These are phyloP conservation scores for Leucocoprinus leucothites DNA, from an alignment of 768 basidiomycete genomes.

Conservation along the genomic window DNA sequence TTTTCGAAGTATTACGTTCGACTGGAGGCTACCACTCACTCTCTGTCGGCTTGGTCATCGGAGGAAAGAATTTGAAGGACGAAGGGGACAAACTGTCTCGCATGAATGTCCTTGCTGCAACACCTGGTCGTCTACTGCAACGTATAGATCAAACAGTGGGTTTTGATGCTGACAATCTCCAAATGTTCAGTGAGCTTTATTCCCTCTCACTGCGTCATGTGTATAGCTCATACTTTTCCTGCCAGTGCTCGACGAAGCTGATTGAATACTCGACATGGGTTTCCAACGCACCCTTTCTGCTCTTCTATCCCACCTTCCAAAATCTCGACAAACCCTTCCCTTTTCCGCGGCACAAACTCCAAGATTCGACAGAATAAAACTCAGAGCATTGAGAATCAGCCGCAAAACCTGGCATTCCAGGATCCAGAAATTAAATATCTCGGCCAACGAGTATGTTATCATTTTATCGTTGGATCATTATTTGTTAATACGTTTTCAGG, in stretches of 20 bases:
- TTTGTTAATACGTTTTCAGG: constrained; percentile 41
- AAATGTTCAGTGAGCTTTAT: constrained; percentile 63
- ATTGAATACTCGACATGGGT: constrained; percentile 95
- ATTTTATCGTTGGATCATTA: not conserved
- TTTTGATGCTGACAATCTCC: constrained; percentile 87
- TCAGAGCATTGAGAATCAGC: constrained; percentile 76
- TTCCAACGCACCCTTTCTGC: constrained; percentile 88
- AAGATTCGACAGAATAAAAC: constrained; percentile 89
- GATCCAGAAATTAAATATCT: constrained; percentile 97
- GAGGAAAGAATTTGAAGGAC: constrained; percentile 93
- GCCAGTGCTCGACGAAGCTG: constrained; percentile 95
- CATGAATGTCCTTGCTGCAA: constrained; percentile 99
- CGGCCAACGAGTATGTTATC: constrained; percentile 74
- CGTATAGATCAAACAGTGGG: constrained; percentile 99
- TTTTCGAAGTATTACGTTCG: constrained; percentile 92
- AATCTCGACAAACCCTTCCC: constrained; percentile 89
- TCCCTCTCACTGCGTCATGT: not conserved
- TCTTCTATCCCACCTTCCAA: constrained; percentile 85
- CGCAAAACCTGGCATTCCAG: constrained; percentile 92
- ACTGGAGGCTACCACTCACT: constrained; percentile 90
- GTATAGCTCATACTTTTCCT: not conserved
- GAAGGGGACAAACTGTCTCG: constrained; percentile 83
- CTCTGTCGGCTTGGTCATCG: constrained; percentile 93
- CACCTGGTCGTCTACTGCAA: constrained; percentile 90
- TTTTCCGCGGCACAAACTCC: constrained; percentile 96